Evolutionary conservation across 2,329 filamentous ascomycete genomes (phyloP), one percentile per base, ranked within the genome.

Genomic region (Phoma sp.): DNA sequence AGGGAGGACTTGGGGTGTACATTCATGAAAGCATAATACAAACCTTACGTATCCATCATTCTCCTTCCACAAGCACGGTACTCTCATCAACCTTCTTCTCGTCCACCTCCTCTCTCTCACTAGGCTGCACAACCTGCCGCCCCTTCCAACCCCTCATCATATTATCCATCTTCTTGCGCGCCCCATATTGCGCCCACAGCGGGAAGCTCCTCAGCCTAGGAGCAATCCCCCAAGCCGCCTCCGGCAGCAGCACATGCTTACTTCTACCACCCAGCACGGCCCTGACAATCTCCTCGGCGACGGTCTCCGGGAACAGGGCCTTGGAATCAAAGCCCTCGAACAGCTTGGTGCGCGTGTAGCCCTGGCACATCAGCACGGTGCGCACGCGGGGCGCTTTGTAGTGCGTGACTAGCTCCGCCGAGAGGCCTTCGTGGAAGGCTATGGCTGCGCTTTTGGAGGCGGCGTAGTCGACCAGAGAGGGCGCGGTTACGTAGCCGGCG

Each of bases 381-480:
- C 88, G 81, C 25, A 91, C 84, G 53, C 80, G 81, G 1, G 82
- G 83, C 1, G 88, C 88, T 22, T 84, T 80, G 71, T 91, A 89
- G 29, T 81, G 75, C 5, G 82, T 84, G 33, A 68, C 58, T 0
- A 78, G 64, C 45, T 78, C 76, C 1, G 69, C 66, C 19, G 69
- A 25, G n/a, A 78, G 68, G 9, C 80, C 88, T 69, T 92, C 88
- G 67, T 91, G 88, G 72, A 92, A 88, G 2, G 84, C 77, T 21
- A 89, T 70, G 1, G 86, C 83, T 0, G 85, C 88, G 1, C 88
- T 83, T 75, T 92, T 92, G 60, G 82, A 84, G 7, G 85, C 81
- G 2, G 81, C 67, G 74, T 92, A 92, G 74, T 91, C 88, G 33
- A 87, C 83, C 80, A 90, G 83, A 63, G 82, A 82, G 3, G 88